phyloP scores from a whole-genome alignment of 352 stramenopile genomes.

The Blastocystis sp. region DNA sequence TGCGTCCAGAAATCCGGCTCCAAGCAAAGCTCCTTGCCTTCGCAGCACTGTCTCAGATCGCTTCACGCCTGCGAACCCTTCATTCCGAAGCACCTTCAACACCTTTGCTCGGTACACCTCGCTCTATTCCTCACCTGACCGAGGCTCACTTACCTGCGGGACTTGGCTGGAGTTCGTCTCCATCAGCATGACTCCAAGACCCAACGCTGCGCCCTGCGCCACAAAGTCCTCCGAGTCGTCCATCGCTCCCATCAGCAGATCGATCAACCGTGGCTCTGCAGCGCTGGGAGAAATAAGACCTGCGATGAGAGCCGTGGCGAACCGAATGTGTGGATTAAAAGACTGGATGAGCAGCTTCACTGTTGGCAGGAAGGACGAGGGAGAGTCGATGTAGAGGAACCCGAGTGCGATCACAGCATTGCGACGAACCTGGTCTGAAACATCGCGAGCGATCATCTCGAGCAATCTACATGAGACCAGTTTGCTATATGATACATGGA shows the following conservation, averaged over 20 bases:
- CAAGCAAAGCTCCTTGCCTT: not conserved
- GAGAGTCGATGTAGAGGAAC: conserved; percentile 79
- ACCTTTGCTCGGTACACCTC: not conserved
- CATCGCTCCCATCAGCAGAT: conserved; percentile 3
- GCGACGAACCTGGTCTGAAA: conserved; percentile 94
- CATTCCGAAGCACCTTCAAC: not conserved
- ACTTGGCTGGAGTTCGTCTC: not conserved
- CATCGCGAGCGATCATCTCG: conserved; percentile 94
- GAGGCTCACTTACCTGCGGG: not conserved
- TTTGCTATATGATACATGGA: not conserved
- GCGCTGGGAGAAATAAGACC: not conserved
- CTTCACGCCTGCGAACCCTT: not conserved
- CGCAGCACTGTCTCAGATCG: conserved; percentile 1
- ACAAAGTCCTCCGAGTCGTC: conserved; percentile 39
- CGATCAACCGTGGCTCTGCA: not conserved
- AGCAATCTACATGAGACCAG: conserved; percentile 77
- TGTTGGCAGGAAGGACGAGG: conserved; percentile 81
- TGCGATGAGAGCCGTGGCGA: conserved; percentile 85
- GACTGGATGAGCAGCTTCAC: conserved; percentile 91
- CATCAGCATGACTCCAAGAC: conserved; percentile 5
- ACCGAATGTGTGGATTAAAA: conserved; percentile 98
- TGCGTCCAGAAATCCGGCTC: not conserved
- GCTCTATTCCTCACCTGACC: not conserved
- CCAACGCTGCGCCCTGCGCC: not conserved
- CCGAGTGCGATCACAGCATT: conserved; percentile 90